Conservation (phyloP, 805 yeast genomes). For the Teunomyces stri region DNA sequence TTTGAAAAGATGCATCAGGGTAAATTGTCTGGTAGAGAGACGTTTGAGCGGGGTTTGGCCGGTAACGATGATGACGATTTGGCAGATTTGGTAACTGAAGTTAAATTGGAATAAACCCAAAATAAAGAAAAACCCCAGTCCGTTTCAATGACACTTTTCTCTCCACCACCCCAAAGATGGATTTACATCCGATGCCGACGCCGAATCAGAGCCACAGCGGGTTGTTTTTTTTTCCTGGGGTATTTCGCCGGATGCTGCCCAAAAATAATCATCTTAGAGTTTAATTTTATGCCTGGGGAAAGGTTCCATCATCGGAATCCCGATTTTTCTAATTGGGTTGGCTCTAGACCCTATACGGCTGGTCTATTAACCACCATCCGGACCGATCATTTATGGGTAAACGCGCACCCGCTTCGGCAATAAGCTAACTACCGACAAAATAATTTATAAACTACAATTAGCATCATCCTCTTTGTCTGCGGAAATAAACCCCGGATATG, state of each 20-base stretch:
- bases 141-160: background rate
- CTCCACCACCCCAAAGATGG: background rate
- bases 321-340: background rate
- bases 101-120: constrained; percentile 5
- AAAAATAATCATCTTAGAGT: background rate
- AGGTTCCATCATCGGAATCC: background rate
- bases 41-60: constrained; percentile 87
- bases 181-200: background rate
- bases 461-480: background rate
- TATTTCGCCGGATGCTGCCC: background rate
- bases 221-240: background rate
- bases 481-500: background rate
- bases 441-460: too few species aligned
- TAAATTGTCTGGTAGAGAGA: constrained; percentile 81
- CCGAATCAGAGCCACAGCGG: background rate
- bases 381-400: background rate
- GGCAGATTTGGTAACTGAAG: constrained; percentile 14
- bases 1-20: constrained; percentile 63
- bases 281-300: background rate
- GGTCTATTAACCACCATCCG: background rate
- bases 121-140: background rate
- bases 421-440: background rate
- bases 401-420: background rate
- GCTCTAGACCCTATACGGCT: background rate
- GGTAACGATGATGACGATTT: constrained; percentile 49